Evolutionary conservation across 192 early-diverging fungal genomes (phyloP).

Genomic region (Gamsiella multidivaricata): DNA sequence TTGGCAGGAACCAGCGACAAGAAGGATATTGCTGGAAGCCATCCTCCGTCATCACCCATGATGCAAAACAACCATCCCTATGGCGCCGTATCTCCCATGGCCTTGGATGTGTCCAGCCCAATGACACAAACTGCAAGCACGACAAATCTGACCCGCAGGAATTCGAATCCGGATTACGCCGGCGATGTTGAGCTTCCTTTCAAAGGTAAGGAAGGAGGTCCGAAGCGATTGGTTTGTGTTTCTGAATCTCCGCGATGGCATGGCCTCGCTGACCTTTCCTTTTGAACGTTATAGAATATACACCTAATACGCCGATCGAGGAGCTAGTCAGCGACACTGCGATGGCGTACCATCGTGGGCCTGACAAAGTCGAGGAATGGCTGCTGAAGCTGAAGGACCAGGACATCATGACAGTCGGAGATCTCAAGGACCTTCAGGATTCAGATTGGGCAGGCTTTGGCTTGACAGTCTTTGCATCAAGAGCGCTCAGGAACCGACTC

Average conservation of each 20-base stretch:
- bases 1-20: constrained; percentile 56
- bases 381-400: constrained; percentile 70
- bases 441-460: constrained; percentile 78
- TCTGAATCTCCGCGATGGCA: too few species aligned
- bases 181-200: constrained; percentile 28
- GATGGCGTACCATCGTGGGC: constrained; percentile 69
- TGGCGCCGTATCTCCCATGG: constrained; percentile 13
- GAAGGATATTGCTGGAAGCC: constrained; percentile 32
- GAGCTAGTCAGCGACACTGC: constrained; percentile 78
- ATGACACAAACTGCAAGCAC: constrained; percentile 3
- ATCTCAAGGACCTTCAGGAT: constrained; percentile 76
- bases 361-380: constrained; percentile 81
- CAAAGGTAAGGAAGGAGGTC: constrained; percentile 18
- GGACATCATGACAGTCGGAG: constrained; percentile 85
- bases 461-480: constrained; percentile 67
- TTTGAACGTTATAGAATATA: constrained; percentile 53
- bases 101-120: constrained; percentile 18
- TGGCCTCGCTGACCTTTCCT: too few species aligned
- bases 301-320: constrained; percentile 70
- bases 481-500: constrained; percentile 64
- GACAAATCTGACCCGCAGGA: constrained; percentile 14
- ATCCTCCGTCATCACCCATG: constrained; percentile 34
- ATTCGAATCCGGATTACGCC: constrained; percentile 28
- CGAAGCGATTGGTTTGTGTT: neutral
- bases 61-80: constrained; percentile 12